A percentile compares a stretch with the other conserved stretches of the same genome.
phyloP scores from a whole-genome alignment of 306 rosid species.

The Citrullus mucosospermus region DNA sequence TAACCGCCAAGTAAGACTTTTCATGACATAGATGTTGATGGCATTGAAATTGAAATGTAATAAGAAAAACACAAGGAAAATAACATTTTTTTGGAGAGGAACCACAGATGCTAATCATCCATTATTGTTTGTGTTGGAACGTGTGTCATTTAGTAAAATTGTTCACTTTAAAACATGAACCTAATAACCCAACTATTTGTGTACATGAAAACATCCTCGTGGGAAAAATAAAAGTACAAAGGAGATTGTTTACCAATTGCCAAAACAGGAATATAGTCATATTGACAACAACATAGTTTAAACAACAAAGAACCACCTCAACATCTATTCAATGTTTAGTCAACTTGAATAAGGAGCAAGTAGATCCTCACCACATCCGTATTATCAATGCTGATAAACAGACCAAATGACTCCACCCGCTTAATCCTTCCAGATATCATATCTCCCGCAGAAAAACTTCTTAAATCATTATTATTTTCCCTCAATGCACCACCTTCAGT shows the following conservation, averaged over 20 bases:
- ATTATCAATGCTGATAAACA: constrained; percentile 63
- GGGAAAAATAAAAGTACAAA: not conserved
- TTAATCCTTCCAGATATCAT: constrained; percentile 62
- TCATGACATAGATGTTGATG: not conserved
- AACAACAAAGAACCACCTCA: not conserved
- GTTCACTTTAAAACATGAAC: too few relatives aligned
- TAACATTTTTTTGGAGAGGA: too few relatives aligned
- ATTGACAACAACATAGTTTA: not conserved
- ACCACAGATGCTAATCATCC: too few relatives aligned
- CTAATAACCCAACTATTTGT: not conserved
- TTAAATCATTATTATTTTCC: constrained; percentile 33
- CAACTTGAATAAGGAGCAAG: not conserved
- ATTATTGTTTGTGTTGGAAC: too few relatives aligned
- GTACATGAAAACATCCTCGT: not conserved
- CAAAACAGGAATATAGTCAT: not conserved
- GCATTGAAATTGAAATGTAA: not conserved
- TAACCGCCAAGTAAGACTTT: not conserved
- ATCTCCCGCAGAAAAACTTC: constrained; percentile 54
- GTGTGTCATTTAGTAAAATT: too few relatives aligned
- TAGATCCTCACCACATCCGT: constrained; percentile 40
- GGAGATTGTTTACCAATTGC: not conserved
- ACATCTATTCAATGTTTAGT: not conserved
- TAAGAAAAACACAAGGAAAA: too few relatives aligned
- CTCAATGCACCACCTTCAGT: constrained; percentile 17
- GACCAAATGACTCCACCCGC: constrained; percentile 80